Conservation (phyloP, 768 basidiomycete genomes). For the Tricholoma hemisulphureum region DNA sequence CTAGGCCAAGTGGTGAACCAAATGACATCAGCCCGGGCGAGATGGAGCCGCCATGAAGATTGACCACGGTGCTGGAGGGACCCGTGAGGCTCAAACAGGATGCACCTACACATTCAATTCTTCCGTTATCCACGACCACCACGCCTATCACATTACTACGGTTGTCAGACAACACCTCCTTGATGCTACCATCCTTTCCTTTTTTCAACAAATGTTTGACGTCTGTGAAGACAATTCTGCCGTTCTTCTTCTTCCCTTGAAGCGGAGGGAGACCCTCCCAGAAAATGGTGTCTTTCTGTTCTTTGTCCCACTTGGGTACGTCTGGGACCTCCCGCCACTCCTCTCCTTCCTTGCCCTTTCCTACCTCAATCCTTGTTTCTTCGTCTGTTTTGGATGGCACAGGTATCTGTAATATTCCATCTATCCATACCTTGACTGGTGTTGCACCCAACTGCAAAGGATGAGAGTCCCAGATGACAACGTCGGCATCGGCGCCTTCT, state of each 20-base stretch:
- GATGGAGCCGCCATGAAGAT: slow-evolving; percentile 69
- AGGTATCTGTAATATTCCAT: slow-evolving; percentile 74
- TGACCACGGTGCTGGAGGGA: slow-evolving; percentile 38
- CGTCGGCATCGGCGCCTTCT: slow-evolving; percentile 59
- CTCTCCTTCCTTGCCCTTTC: slow-evolving; percentile 43
- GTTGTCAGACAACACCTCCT: slow-evolving; percentile 28
- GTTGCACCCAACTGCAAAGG: slow-evolving; percentile 75
- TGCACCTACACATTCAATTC: slow-evolving; percentile 49
- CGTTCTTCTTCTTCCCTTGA: slow-evolving; percentile 32
- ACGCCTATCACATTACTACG: slow-evolving; percentile 23
- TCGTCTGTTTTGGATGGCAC: slow-evolving; percentile 38
- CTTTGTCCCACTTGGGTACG: slow-evolving; percentile 63
- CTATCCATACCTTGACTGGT: slow-evolving; percentile 77
- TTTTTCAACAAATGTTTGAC: slow-evolving; percentile 53
- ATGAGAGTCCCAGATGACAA: slow-evolving; percentile 78
- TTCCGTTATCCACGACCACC: slow-evolving; percentile 49
- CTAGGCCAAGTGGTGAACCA: slow-evolving; percentile 71
- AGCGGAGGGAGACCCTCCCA: slow-evolving; percentile 75
- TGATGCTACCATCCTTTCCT: slow-evolving; percentile 28
- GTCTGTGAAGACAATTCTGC: slow-evolving; percentile 59
- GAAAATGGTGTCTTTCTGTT: slow-evolving; percentile 53
- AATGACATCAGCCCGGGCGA: slow-evolving; percentile 63
- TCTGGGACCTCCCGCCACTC: slow-evolving; percentile 47
- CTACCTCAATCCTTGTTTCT: slow-evolving; percentile 41
- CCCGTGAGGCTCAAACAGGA: slow-evolving; percentile 27